A percentile compares a stretch with the other conserved stretches of the same genome.
phyloP scores from a whole-genome alignment of 208 protist genomes.

The Wallacemonas sp. region DNA sequence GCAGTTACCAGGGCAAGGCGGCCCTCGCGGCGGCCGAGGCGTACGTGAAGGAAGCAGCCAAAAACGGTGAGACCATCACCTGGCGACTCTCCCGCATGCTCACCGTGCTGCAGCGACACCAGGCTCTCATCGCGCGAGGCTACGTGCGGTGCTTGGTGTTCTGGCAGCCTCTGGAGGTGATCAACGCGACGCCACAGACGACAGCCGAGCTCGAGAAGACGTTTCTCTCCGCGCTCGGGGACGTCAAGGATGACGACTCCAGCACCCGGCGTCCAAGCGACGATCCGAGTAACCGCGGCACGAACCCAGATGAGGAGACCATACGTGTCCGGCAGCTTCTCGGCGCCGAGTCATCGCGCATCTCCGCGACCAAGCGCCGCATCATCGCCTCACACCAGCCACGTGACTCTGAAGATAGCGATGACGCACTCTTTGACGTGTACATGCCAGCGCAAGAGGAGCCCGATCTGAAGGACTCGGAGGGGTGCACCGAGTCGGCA shows the following conservation, averaged over 20 bases:
- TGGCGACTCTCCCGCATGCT: conserved; percentile 38
- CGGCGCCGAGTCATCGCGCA: conserved; percentile 9
- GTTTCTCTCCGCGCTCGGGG: neutral
- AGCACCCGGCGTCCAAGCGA: neutral
- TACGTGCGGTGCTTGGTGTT: conserved; percentile 30
- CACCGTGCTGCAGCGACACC: conserved; percentile 25
- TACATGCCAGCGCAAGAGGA: too few relatives aligned
- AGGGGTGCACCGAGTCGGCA: conserved; percentile 10
- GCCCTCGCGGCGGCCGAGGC: conserved; percentile 22
- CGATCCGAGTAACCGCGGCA: neutral
- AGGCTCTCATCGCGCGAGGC: conserved; percentile 29
- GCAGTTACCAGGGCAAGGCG: conserved; percentile 31
- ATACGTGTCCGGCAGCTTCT: conserved; percentile 5
- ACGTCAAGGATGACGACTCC: neutral
- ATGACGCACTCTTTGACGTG: conserved; percentile 43
- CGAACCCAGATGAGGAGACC: conserved; percentile 4
- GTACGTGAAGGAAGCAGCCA: conserved; percentile 16
- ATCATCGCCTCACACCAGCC: conserved; percentile 4
- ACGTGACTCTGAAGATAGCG: conserved; percentile 5
- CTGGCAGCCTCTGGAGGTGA: conserved; percentile 42
- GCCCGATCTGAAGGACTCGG: conserved; percentile 16
- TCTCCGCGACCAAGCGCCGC: conserved; percentile 13
- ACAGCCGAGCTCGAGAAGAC: neutral
- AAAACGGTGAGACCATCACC: conserved; percentile 13
- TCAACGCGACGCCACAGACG: neutral